Base-by-base conservation (phyloP, 345 rosid species). In the Firmiana major region DNA sequence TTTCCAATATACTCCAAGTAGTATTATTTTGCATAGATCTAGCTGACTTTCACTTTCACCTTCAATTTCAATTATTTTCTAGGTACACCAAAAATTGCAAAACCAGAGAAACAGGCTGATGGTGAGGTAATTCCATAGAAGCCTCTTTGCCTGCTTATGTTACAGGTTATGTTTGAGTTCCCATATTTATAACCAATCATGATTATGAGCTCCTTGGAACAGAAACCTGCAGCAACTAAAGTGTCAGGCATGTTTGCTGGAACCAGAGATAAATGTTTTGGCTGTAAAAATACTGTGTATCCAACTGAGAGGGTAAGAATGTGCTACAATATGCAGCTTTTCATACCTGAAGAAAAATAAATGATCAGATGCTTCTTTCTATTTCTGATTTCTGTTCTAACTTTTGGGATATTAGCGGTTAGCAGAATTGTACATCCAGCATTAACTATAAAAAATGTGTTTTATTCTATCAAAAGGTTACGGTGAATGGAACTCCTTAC, bases 401-500 rank as follows among this genome's bases (percentile, higher is more conserved):
- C 63, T 36, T 58, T 62, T 46, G 15, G n/a, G 6, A 17, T 34
- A 34, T n/a, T 63, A 67, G 72, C 34, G 11, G 48, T 57, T 42
- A 28, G 8, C 34, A 60, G 12, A 5, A 1, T 15, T 17, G 0
- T 7, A 16, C 7, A 46, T 53, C 2, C 42, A 66, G 34, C n/a
- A 42, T 42, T 11, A 62, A 42, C 54, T 11, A 22, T 26, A 3
- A 21, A 58, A 58, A 16, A 53, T 48, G 2, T 34, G 10, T 79
- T 59, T 48, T 66, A 24, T 69, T 7, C 24, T 22, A 36, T 24
- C 13, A 75, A 80, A 79, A 96, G 99, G 99, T 96, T 75, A 86
- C 98, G 9, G 98, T 96, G 84, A 96, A 96, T 82, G 98, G 98
- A 46, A 93, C 97, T 77, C 85, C 92, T 55, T 93, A 96, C 83